These are phyloP conservation scores for Letharia lupina DNA, from an alignment of 495 filamentous ascomycete genomes.

Conservation along the genomic window DNA sequence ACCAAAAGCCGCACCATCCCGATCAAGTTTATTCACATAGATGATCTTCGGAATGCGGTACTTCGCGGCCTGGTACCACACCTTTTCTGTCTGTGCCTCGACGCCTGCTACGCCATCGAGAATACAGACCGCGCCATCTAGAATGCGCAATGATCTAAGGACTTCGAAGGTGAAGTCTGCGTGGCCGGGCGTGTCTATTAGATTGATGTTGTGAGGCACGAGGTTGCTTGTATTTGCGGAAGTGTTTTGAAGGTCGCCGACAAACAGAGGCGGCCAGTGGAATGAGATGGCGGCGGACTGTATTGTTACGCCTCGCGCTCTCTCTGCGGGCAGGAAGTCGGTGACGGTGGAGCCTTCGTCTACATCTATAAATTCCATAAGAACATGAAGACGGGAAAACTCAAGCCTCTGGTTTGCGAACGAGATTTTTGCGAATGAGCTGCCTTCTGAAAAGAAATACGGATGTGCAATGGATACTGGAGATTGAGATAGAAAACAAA, in stretches of 20 bases:
- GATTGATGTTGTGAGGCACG: constrained; percentile 63
- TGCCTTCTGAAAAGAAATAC: neutral
- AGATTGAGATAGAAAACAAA: constrained; percentile 7
- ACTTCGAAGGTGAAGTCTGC: constrained; percentile 99
- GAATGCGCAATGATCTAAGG: constrained; percentile 79
- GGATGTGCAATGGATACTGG: neutral
- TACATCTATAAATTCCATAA: constrained; percentile 53
- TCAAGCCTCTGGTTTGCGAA: neutral
- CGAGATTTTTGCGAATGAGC: neutral
- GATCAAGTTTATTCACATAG: constrained; percentile 93
- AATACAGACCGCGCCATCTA: constrained; percentile 94
- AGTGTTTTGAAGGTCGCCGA: constrained; percentile 26
- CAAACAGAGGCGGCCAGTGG: constrained; percentile 60
- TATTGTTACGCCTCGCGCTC: constrained; percentile 91
- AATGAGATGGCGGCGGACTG: constrained; percentile 97
- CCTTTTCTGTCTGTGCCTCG: constrained; percentile 95
- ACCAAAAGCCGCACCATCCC: constrained; percentile 85
- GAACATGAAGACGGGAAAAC: neutral
- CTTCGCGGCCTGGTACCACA: constrained; percentile 82
- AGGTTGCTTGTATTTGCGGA: constrained; percentile 35
- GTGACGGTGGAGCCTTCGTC: constrained; percentile 96
- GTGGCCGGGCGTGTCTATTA: constrained; percentile 97
- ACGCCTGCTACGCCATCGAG: constrained; percentile 95
- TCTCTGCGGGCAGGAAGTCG: constrained; percentile 92
- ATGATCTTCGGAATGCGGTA: constrained; percentile 81